Conservation (phyloP, 2,329 filamentous ascomycete species). For the Aspergillus bombycis region DNA sequence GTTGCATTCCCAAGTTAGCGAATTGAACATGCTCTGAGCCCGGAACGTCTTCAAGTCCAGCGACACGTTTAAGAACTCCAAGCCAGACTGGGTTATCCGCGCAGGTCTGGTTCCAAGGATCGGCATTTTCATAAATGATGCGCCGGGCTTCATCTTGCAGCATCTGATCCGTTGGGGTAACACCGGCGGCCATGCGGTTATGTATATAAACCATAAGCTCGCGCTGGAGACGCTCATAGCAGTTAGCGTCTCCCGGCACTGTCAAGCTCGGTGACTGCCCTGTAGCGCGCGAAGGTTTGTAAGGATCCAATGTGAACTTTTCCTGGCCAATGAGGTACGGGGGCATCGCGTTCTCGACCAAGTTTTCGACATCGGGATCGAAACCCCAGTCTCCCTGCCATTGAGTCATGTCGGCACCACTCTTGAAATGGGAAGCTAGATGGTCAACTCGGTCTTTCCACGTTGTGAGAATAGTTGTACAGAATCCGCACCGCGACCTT, state of each 20-base stretch:
- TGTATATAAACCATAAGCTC: slow-evolving; percentile 46
- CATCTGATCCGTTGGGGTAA: slow-evolving; percentile 41
- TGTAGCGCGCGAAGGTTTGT: slow-evolving; percentile 26
- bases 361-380: slow-evolving; percentile 37
- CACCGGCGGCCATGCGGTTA: slow-evolving; percentile 36
- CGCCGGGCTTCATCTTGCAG: slow-evolving; percentile 40
- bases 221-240: slow-evolving; percentile 44
- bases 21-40: slow-evolving; percentile 39
- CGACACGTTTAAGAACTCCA: slow-evolving; percentile 47
- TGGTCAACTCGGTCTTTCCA: slow-evolving; percentile 47
- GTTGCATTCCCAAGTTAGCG: slow-evolving; percentile 45
- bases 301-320: slow-evolving; percentile 38
- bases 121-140: slow-evolving; percentile 38
- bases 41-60: slow-evolving; percentile 39
- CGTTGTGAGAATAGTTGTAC: slow-evolving; percentile 41
- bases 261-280: slow-evolving; percentile 22
- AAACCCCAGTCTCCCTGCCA: slow-evolving; percentile 47
- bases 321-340: slow-evolving; percentile 43
- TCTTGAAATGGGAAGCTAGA: slow-evolving; percentile 44
- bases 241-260: slow-evolving; percentile 42
- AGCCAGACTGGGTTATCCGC: slow-evolving; percentile 53
- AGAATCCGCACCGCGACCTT: slow-evolving; percentile 53
- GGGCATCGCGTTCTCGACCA: slow-evolving; percentile 44
- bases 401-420: slow-evolving; percentile 40
- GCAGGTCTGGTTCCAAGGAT: slow-evolving; percentile 48